Evolutionary conservation across 352 stramenopile species (phyloP), one percentile per base, ranked within the genome.

Genomic region (Phytophthora crassamura): DNA sequence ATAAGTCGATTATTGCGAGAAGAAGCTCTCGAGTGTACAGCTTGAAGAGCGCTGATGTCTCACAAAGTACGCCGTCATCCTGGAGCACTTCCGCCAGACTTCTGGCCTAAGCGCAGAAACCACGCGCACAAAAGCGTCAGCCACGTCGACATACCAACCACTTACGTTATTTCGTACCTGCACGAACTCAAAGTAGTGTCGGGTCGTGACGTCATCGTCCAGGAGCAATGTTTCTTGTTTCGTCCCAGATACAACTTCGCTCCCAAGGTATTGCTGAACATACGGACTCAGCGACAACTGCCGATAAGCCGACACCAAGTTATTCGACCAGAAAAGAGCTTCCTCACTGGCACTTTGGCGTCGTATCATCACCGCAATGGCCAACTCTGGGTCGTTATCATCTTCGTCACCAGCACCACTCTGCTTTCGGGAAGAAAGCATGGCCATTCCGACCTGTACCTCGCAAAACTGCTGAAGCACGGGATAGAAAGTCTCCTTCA

Each of bases 201-300:
- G 14, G 3, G 52, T 62, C 7, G 42, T 53, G n/a, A 38, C 36
- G 7, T 22, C 55, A 14, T n/a, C 28, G n/a, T 65, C 46, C 38
- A 62, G 15, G 7, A 15, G 5, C 18, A 42, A 38, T 38, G 38
- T 34, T 15, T 65, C 39, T 22, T 47, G 38, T 38, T 52, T 65
- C 15, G 47, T 32, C 30, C 1, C 33, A 36, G 28, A 11, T 7
- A 65, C 47, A 25, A 59, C 49, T 50, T 67, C 63, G 20, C 41
- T 67, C 18, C 63, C 63, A 4, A 71, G 34, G 16, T 67, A 71
- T 16, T 71, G 63, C 48, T 67, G 63, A 1, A 66, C 28, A 33
- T 67, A 71, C 12, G 54, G 63, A 28, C 55, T 61, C 35, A 70
- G 35, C 10, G 50, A 64, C 5, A 71, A 32, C 30, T 71, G 55